Evolutionary conservation across 108 stramenopile species (phyloP), one percentile per base, ranked within the genome.

Genomic region (Skeletonema grethae): DNA sequence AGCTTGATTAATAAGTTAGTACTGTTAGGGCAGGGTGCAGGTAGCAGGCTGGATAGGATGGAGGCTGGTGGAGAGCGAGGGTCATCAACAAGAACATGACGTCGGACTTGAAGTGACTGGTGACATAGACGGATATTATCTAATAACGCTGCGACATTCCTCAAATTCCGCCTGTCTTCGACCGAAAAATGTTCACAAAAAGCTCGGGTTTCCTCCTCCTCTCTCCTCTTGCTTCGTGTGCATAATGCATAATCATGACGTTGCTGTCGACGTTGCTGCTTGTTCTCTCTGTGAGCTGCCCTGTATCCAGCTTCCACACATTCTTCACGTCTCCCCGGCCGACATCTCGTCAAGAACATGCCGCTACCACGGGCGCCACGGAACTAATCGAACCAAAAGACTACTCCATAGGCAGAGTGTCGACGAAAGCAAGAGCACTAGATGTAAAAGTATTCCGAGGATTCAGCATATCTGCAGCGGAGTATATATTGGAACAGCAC

Each of bases 391-490:
- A 53, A 2, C 9, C 20, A 53, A 53, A 9, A 53, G 50, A 53
- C 20, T 53, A 7, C 20, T 32, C 12, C 38, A 72, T 72, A 45
- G 71, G 63, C 41, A 43, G 20, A 61, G 71, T 72, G 7, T 35
- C 3, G 0, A 55, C 71, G 3, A 72, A 72, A 36, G 22, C 31
- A 22, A 29, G 76, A 55, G 69, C 69, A 28, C 59, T 77, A 20
- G 76, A 77, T 57, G 76, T 77, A 0, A 77, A 31, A 59, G 76
- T 77, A n/a, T 77, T 77, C n/a, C 62, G 76, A 28, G 68, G 69
- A 18, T 61, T 77, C 28, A 60, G 69, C 22, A 30, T 55, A 8
- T 61, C 76, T 15, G 58, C 76, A 0, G 64, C 10, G 15, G 76
- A 77, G 31, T 70, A 58, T 35, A 36, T 70, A 6, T 57, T 15